Percentiles rank a stretch among this genome's conserved stretches.
Conservation (phyloP, 192 early-diverging fungal species). For the Phycomyces blakesleeanus region DNA sequence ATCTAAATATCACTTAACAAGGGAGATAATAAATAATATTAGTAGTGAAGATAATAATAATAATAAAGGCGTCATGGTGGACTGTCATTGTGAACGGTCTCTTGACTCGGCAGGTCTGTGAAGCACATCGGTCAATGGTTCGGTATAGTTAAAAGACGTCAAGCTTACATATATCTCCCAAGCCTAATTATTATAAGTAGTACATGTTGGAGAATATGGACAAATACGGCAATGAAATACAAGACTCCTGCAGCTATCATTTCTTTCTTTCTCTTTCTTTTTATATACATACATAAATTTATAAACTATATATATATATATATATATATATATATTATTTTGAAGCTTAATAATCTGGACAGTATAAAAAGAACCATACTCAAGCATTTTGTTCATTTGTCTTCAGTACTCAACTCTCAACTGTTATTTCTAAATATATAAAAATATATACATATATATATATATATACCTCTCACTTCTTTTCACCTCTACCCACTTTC, state of each 20-base stretch:
- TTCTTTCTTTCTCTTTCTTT: too few species aligned
- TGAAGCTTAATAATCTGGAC: neutral
- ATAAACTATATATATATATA: too few species aligned
- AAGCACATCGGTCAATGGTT: neutral
- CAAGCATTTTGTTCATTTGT: neutral
- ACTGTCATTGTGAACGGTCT: neutral
- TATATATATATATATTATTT: neutral
- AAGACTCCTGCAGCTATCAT: neutral
- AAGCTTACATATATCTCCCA: neutral
- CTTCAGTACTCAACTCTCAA: too few species aligned
- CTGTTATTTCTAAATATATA: too few species aligned
- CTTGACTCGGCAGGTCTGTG: neutral
- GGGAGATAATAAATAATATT: too few species aligned
- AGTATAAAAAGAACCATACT: neutral
- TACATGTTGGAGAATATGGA: neutral
- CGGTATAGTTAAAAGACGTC: slow-evolving; percentile 1
- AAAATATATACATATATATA: too few species aligned
- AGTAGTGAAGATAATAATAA: too few species aligned
- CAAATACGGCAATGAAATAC: neutral
- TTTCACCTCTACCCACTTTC: neutral
- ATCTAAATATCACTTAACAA: neutral
- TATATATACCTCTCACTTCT: neutral
- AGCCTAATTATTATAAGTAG: neutral
- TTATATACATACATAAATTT: too few species aligned
- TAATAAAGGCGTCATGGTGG: neutral